Conservation (phyloP, 2,329 filamentous ascomycete genomes). For the Emergomyces pasteurianus region DNA sequence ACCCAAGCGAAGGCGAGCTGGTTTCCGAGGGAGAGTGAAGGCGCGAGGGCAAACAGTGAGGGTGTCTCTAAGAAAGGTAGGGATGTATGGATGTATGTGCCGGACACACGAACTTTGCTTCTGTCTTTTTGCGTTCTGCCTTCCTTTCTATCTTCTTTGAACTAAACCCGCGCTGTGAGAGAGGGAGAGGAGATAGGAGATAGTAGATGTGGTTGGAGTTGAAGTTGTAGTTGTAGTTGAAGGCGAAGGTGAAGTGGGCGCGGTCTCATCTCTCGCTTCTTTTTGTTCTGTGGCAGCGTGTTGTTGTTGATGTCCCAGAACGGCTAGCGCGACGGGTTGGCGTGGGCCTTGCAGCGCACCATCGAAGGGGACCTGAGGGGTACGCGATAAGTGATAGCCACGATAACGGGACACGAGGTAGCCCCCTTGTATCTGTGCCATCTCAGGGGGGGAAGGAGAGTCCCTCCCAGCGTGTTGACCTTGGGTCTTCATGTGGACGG, state of each 20-base stretch:
- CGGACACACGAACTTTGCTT: background rate
- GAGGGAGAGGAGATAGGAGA: background rate
- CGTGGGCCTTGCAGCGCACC: background rate
- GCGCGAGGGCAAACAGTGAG: background rate
- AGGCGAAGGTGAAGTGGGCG: background rate
- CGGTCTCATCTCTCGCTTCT: too few species aligned
- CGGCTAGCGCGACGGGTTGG: background rate
- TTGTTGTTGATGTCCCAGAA: slow-evolving; percentile 6
- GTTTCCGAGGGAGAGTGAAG: background rate
- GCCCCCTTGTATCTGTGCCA: background rate
- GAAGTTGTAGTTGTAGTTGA: background rate
- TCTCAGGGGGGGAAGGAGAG: background rate
- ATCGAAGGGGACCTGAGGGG: background rate
- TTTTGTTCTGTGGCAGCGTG: background rate
- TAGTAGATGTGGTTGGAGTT: background rate
- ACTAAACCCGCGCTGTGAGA: background rate
- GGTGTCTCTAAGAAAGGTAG: background rate
- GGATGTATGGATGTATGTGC: background rate
- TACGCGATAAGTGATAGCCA: background rate
- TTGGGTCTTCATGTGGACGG: too few species aligned
- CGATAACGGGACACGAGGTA: background rate
- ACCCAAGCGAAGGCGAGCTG: background rate
- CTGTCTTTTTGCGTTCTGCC: background rate
- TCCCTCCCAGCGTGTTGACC: too few species aligned
- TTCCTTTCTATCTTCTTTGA: background rate